Conservation (phyloP, 2,329 filamentous ascomycete species). For the Verticillium klebahnii region DNA sequence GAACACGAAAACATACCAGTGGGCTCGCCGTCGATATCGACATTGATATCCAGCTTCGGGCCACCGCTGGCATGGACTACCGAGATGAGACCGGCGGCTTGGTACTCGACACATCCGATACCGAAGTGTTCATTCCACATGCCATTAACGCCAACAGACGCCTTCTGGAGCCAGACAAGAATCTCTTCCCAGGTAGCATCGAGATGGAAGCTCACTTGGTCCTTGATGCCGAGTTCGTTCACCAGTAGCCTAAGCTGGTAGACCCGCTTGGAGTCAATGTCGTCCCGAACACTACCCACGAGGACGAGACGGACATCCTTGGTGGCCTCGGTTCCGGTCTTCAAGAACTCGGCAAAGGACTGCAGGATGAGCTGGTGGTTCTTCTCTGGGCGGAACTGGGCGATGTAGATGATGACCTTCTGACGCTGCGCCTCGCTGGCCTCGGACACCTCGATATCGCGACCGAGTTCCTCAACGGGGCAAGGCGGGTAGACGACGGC, state of each 20-base stretch:
- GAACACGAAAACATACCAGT: slow-evolving; percentile 55
- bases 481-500: slow-evolving; percentile 87
- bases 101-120: slow-evolving; percentile 96
- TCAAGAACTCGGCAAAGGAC: slow-evolving; percentile 75
- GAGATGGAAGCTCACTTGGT: slow-evolving; percentile 80
- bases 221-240: slow-evolving; percentile 80
- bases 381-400: slow-evolving; percentile 96
- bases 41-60: slow-evolving; percentile 89
- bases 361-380: slow-evolving; percentile 85
- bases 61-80: slow-evolving; percentile 94
- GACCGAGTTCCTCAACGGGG: slow-evolving; percentile 78
- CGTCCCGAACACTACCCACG: slow-evolving; percentile 87
- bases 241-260: slow-evolving; percentile 83
- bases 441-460: slow-evolving; percentile 65
- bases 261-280: slow-evolving; percentile 73
- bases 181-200: slow-evolving; percentile 89
- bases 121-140: slow-evolving; percentile 99
- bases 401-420: slow-evolving; percentile 81
- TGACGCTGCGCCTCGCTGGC: slow-evolving; percentile 66
- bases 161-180: slow-evolving; percentile 68
- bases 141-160: slow-evolving; percentile 86
- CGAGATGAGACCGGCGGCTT: slow-evolving; percentile 86
- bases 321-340: slow-evolving; percentile 45
- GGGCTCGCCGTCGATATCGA: slow-evolving; percentile 69
- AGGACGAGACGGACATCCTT: slow-evolving; percentile 67